Evolutionary conservation across 495 filamentous ascomycete species (phyloP), one percentile per base, ranked within the genome.

Genomic region (Podospora comata): DNA sequence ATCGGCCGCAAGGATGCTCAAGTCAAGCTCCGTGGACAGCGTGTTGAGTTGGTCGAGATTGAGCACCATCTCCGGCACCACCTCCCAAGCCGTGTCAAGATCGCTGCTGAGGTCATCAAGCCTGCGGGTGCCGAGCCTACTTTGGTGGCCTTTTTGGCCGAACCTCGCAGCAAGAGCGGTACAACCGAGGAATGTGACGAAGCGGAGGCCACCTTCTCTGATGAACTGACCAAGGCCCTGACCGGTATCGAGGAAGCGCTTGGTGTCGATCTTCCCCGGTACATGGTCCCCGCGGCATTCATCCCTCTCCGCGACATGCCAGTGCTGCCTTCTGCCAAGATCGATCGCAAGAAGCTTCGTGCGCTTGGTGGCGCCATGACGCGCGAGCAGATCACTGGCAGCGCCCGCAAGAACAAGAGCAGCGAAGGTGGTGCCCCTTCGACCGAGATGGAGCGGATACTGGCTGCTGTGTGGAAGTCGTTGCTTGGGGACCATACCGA

Each of bases 281-380:
- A 84, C 67, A 86, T 87, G 85, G 81, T 88, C 9, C 85, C 85
- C 0, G 81, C 82, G n/a, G 77, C 73, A 23, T 77, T 74, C 57
- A 70, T 77, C 27, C 62, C 71, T 6, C 56, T 77, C 62, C 60
- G 65, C 62, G 19, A 60, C 62, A 74, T 86, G 6, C 82, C 78
- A 0, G 74, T 65, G 4, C 56, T 85, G 27, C 80, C 79, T 60
- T 81, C 83, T 13, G 81, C 83, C 48, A 86, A 87, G 70, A 83
- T 77, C 0, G 83, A 86, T 59, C 73, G 81, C 28, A 85, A 85
- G 66, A 72, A 76, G 19, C 73, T 87, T 54, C 61, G 61, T 9
- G 61, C 61, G 4, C 28, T 63, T 32, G 61, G 61, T 76, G 64
- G 16, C 58, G 64, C 20, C 69, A 74, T 65, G 74, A 70, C 6